phyloP scores from a whole-genome alignment of 192 early-diverging fungal genomes.

The Chytriomyces confervae region DNA sequence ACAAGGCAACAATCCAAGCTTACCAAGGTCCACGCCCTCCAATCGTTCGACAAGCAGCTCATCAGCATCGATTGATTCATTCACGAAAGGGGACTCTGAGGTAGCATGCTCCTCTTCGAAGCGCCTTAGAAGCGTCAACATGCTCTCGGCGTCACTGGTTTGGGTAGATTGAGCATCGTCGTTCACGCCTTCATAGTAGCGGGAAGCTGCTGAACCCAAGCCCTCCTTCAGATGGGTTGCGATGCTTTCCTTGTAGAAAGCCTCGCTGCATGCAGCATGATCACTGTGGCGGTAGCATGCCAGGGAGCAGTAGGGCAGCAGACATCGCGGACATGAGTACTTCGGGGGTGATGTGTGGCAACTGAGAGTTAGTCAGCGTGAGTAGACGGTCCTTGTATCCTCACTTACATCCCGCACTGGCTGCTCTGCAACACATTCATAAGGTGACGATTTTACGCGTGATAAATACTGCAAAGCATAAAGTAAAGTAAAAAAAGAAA shows the following conservation, averaged over 20 bases:
- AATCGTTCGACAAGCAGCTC: slow-evolving; percentile 14
- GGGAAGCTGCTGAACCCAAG: background rate
- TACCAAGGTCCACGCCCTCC: slow-evolving; percentile 25
- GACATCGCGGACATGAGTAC: slow-evolving; percentile 31
- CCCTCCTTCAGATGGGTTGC: slow-evolving; percentile 3
- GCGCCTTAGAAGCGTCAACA: slow-evolving; percentile 14
- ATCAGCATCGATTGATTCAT: background rate
- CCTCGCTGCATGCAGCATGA: slow-evolving; percentile 22
- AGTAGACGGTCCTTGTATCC: background rate
- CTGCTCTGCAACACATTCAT: background rate
- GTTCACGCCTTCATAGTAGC: background rate
- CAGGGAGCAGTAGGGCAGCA: slow-evolving; percentile 29
- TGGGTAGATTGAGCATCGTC: background rate
- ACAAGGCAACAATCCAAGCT: background rate
- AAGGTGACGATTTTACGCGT: background rate
- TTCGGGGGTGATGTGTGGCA: slow-evolving; percentile 9
- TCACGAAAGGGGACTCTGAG: background rate
- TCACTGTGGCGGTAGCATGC: slow-evolving; percentile 10
- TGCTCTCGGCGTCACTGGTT: background rate
- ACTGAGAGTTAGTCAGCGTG: background rate
- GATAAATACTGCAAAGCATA: background rate
- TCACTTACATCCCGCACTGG: background rate
- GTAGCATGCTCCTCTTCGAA: slow-evolving; percentile 12
- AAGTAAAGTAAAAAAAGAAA: slow-evolving; percentile 1
- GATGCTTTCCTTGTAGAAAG: slow-evolving; percentile 33